These are phyloP conservation scores for Microcera coccophila DNA, from an alignment of 2,329 filamentous ascomycete species.

Conservation along the genomic window DNA sequence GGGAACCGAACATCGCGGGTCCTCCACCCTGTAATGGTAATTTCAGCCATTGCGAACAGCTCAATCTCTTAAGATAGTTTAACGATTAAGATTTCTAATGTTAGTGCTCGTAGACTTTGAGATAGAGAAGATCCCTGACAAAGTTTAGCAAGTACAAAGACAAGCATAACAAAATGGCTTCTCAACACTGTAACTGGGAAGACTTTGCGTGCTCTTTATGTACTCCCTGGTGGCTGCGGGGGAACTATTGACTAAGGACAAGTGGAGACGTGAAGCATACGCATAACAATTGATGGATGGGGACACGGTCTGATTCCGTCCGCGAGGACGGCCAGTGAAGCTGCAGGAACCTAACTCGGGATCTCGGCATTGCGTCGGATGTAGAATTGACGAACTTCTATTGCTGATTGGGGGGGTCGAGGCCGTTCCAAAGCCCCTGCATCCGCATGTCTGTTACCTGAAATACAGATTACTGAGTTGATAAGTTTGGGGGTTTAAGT, in stretches of 20 bases:
- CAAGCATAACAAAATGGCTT: too few relatives aligned
- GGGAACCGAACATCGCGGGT: conserved; percentile 75
- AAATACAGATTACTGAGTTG: too few relatives aligned
- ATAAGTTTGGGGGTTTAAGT: neutral
- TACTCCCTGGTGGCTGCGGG: too few relatives aligned
- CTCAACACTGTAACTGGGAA: too few relatives aligned
- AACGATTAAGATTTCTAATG: neutral
- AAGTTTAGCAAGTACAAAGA: too few relatives aligned
- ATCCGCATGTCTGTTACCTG: too few relatives aligned
- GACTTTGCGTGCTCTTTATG: too few relatives aligned
- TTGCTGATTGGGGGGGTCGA: too few relatives aligned
- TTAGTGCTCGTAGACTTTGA: neutral
- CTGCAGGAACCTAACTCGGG: neutral
- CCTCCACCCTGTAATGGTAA: conserved; percentile 69
- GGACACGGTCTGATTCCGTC: neutral
- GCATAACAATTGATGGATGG: neutral
- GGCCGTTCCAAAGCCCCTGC: too few relatives aligned
- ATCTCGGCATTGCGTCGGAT: neutral
- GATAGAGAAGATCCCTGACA: neutral
- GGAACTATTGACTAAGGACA: conserved; percentile 7
- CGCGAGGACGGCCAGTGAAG: neutral
- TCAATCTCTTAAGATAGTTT: neutral
- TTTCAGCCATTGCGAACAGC: conserved; percentile 36
- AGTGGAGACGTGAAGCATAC: neutral
- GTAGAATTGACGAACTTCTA: neutral